Conservation (phyloP, 2,329 filamentous ascomycete genomes). For the Ophiognomonia clavigignenti-juglandacearum region DNA sequence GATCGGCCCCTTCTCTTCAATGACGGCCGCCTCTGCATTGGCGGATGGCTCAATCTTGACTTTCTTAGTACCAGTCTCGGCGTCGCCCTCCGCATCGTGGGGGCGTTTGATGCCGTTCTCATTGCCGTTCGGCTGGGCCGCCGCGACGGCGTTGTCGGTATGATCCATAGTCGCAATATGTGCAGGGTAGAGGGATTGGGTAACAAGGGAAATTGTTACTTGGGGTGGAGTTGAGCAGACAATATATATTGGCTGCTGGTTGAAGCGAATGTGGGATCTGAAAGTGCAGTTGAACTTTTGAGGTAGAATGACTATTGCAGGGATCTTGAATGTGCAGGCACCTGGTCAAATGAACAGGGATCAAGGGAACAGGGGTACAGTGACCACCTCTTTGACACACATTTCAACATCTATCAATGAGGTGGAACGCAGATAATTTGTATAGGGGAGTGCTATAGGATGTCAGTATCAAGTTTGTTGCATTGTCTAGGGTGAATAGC, state of each 20-base stretch:
- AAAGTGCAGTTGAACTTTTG: not conserved
- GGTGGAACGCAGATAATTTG: no score
- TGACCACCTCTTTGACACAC: no score
- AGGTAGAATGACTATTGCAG: not conserved
- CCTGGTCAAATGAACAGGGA: no score
- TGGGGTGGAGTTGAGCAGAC: no score
- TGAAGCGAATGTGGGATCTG: no score
- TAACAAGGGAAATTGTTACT: no score
- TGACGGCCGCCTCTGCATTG: slow-evolving; percentile 14
- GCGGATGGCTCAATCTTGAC: slow-evolving; percentile 42
- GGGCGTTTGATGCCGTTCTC: slow-evolving; percentile 15
- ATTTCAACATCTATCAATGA: no score
- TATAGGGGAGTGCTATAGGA: no score
- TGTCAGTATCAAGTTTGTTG: no score
- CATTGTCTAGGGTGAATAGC: no score
- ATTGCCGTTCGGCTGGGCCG: slow-evolving; percentile 14
- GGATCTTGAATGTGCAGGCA: not conserved
- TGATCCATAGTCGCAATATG: slow-evolving; percentile 8
- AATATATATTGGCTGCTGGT: not conserved
- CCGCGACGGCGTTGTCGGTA: not conserved
- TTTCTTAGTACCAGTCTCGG: slow-evolving; percentile 45
- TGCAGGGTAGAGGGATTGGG: no score
- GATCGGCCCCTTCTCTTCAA: not conserved
- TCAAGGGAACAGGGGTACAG: no score
- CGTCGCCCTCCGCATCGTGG: slow-evolving; percentile 19